A percentile compares a stretch with the other conserved stretches of the same genome.
Evolutionary conservation across 306 rosid species (phyloP).

Genomic region (Sphenostylis stenocarpa): DNA sequence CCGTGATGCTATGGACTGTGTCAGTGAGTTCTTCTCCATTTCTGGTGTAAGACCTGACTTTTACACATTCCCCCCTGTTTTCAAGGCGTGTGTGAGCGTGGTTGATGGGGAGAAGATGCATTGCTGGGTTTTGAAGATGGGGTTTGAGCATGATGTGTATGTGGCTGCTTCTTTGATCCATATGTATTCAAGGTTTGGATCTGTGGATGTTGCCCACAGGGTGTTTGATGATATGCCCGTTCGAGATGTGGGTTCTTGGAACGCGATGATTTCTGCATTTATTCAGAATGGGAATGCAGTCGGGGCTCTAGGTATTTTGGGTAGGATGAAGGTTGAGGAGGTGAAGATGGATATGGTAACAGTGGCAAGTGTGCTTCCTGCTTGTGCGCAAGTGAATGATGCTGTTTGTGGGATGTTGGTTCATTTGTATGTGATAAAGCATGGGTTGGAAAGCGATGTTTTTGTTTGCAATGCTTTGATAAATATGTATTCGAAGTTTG

Average conservation of each 20-base stretch:
- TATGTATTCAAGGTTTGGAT: conserved; percentile 42
- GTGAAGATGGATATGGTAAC: conserved; percentile 43
- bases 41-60: conserved; percentile 42
- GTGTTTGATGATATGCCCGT: conserved; percentile 44
- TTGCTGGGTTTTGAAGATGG: conserved; percentile 45
- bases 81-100: conserved; percentile 38
- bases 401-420: conserved; percentile 40
- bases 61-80: conserved; percentile 43
- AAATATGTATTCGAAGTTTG: conserved; percentile 50
- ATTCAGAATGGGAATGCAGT: conserved; percentile 43
- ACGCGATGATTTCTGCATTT: conserved; percentile 55
- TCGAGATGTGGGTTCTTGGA: conserved; percentile 52
- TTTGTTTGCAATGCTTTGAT: conserved; percentile 53
- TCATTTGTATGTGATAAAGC: conserved; percentile 52
- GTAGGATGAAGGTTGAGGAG: conserved; percentile 37
- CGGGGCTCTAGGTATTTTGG: conserved; percentile 35
- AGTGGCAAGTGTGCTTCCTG: conserved; percentile 45
- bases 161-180: conserved; percentile 49
- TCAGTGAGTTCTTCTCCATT: conserved; percentile 18
- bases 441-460: conserved; percentile 43
- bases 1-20: conserved; percentile 32
- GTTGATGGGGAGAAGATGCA: conserved; percentile 44
- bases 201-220: conserved; percentile 27
- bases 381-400: conserved; percentile 39
- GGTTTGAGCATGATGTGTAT: conserved; percentile 47